These are phyloP conservation scores for Ramaria sp. DNA, from an alignment of 768 basidiomycete genomes.

Conservation along the genomic window DNA sequence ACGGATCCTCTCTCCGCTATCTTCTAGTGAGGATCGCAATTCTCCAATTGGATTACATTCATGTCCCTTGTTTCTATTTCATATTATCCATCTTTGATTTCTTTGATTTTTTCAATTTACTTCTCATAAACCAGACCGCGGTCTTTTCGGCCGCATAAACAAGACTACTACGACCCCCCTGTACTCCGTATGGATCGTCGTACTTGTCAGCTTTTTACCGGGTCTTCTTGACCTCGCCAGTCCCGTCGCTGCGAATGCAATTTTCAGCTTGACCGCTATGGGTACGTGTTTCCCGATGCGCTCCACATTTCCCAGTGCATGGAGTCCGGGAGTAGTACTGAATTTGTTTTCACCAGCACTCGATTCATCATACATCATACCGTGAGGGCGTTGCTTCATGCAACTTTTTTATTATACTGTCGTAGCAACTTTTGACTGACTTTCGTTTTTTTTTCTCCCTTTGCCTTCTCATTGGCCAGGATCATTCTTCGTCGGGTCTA, in stretches of 20 bases:
- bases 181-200: constrained; percentile 65
- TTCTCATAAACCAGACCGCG: constrained; percentile 54
- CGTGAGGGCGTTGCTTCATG: too few species aligned
- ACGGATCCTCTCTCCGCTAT: too few species aligned
- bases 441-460: too few species aligned
- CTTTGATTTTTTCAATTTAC: neutral
- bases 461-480: too few species aligned
- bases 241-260: constrained; percentile 64
- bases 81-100: neutral
- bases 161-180: constrained; percentile 59
- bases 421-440: too few species aligned
- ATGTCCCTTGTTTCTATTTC: too few species aligned
- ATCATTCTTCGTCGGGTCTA: constrained; percentile 40
- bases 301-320: too few species aligned
- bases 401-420: too few species aligned
- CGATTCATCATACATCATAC: constrained; percentile 74
- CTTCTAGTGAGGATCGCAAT: too few species aligned
- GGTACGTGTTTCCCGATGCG: constrained; percentile 34
- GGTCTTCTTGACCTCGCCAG: constrained; percentile 70
- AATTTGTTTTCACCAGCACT: constrained; percentile 14
- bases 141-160: constrained; percentile 64
- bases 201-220: constrained; percentile 54
- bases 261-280: constrained; percentile 75
- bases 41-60: too few species aligned
- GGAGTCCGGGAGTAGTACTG: neutral